A percentile compares a stretch with the other conserved stretches of the same genome.
Conservation (phyloP, 495 filamentous ascomycete species). For the Parachaetomium inaequale region DNA sequence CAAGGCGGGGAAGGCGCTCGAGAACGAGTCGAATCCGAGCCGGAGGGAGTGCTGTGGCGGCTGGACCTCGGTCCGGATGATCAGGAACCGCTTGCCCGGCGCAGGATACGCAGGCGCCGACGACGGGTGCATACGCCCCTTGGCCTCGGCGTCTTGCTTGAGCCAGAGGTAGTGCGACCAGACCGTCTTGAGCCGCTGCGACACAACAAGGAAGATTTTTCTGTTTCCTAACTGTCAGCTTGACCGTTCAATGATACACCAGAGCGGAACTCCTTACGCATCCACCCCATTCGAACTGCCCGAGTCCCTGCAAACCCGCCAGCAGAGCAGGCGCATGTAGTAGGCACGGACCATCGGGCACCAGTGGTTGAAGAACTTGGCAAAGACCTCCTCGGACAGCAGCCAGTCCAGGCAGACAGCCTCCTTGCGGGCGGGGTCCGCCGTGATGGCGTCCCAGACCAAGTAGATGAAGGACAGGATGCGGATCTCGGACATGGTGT, state of each 20-base stretch:
- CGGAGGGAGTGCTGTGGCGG: constrained; percentile 47
- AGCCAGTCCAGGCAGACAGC: constrained; percentile 75
- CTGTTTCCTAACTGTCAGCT: constrained; percentile 32
- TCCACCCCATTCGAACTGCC: constrained; percentile 65
- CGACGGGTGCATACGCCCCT: constrained; percentile 57
- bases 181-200: constrained; percentile 62
- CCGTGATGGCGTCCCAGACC: constrained; percentile 71
- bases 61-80: constrained; percentile 80
- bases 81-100: constrained; percentile 85
- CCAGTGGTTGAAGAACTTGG: constrained; percentile 91
- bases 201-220: constrained; percentile 68
- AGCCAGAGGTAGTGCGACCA: constrained; percentile 80
- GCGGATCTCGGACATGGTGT: constrained; percentile 90
- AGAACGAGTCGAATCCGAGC: constrained; percentile 41
- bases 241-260: background rate
- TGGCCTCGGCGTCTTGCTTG: constrained; percentile 58
- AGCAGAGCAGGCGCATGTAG: constrained; percentile 89
- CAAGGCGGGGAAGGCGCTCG: constrained; percentile 15
- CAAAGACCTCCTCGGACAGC: constrained; percentile 72
- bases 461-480: constrained; percentile 81
- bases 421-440: constrained; percentile 64
- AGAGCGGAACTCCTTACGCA: constrained; percentile 51
- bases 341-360: constrained; percentile 98
- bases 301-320: constrained; percentile 80
- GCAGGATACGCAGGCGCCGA: constrained; percentile 83